Evolutionary conservation across 2,329 filamentous ascomycete species (phyloP).

Genomic region (Epichloe coenophiala): DNA sequence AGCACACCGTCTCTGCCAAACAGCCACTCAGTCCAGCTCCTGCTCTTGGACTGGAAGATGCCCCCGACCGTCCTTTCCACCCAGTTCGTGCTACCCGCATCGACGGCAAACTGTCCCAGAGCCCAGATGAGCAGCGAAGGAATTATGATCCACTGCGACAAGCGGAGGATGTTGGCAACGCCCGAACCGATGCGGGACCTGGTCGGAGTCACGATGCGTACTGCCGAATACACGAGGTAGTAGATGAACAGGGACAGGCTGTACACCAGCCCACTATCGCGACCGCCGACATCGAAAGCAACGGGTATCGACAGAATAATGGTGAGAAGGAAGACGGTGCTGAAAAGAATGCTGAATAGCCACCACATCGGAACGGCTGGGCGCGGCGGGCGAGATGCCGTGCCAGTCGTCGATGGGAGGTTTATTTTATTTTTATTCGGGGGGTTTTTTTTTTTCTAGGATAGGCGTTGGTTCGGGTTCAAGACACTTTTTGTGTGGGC

Average conservation of each 20-base stretch:
- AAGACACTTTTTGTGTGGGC: not conserved
- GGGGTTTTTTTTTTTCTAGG: not conserved
- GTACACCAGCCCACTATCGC: slow-evolving; percentile 87
- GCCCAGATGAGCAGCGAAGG: slow-evolving; percentile 87
- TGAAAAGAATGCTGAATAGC: slow-evolving; percentile 68
- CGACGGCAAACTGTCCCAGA: slow-evolving; percentile 86
- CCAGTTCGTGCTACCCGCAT: slow-evolving; percentile 66
- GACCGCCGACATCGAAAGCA: slow-evolving; percentile 93
- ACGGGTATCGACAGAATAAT: slow-evolving; percentile 93
- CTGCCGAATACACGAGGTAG: slow-evolving; percentile 75
- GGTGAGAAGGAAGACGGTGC: slow-evolving; percentile 74
- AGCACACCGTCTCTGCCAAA: slow-evolving; percentile 77
- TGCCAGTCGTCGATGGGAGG: slow-evolving; percentile 4
- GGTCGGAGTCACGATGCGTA: slow-evolving; percentile 71
- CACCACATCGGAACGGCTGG: slow-evolving; percentile 53
- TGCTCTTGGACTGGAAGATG: slow-evolving; percentile 46
- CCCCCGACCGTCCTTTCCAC: slow-evolving; percentile 66
- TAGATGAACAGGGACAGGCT: slow-evolving; percentile 79
- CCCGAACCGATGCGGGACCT: slow-evolving; percentile 61
- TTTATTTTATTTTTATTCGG: not conserved
- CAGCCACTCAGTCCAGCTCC: slow-evolving; percentile 68
- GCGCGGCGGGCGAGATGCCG: slow-evolving; percentile 12
- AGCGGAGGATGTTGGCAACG: slow-evolving; percentile 54
- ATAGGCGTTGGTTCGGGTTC: not conserved
- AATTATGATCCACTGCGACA: slow-evolving; percentile 77